Percentiles rank a stretch among this genome's conserved stretches.
Conservation (phyloP, 2,329 filamentous ascomycete species). For the Paraconiothyrium brasiliense region DNA sequence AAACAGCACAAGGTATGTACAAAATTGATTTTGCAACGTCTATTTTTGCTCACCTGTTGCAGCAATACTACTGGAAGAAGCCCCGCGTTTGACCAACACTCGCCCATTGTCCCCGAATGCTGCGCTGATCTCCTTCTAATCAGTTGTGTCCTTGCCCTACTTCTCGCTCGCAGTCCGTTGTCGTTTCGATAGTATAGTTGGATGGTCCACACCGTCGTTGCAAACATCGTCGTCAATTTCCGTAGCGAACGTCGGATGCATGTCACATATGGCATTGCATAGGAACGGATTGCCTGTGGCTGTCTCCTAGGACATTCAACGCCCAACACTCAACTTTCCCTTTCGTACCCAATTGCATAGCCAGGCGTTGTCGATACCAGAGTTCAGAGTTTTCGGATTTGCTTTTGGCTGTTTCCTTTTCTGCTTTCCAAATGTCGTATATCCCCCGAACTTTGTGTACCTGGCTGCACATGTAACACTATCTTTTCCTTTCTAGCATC, state of each 20-base stretch:
- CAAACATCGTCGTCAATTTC: background rate
- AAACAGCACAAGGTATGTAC: constrained; percentile 91
- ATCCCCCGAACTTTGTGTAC: constrained; percentile 19
- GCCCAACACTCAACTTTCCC: background rate
- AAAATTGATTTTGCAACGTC: constrained; percentile 13
- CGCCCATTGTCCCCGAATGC: background rate
- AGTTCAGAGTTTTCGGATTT: constrained; percentile 17
- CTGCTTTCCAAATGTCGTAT: constrained; percentile 4
- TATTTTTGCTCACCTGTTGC: constrained; percentile 22
- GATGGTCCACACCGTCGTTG: background rate
- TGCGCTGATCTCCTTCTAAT: background rate
- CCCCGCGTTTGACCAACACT: constrained; percentile 52
- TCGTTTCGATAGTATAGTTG: constrained; percentile 3
- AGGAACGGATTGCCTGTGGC: background rate
- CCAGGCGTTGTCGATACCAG: constrained; percentile 50
- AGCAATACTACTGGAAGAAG: constrained; percentile 79
- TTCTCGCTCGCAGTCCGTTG: background rate
- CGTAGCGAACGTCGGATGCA: constrained; percentile 16
- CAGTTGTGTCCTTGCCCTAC: background rate
- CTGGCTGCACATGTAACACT: constrained; percentile 28
- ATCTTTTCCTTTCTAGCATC: constrained; percentile 26
- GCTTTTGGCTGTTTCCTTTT: constrained; percentile 3
- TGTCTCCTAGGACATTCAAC: background rate
- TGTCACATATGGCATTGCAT: background rate
- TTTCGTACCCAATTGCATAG: constrained; percentile 42